phyloP scores from a whole-genome alignment of 1,284 basidiomycete species.

The Pseudozyma tsukubaensis region DNA sequence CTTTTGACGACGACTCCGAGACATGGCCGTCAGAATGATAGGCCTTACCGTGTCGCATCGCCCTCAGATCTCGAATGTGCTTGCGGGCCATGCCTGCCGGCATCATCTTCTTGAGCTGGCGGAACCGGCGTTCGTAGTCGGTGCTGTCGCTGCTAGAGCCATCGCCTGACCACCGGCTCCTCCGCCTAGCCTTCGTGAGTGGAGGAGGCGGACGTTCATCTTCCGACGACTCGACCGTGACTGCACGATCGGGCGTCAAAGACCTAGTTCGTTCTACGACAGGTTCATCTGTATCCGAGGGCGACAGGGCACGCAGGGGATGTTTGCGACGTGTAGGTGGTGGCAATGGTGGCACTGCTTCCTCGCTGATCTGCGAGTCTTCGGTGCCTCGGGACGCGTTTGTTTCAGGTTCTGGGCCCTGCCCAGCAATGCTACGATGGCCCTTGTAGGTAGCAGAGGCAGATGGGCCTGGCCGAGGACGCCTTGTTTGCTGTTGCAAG shows the following conservation, averaged over 20 bases:
- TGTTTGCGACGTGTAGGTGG: conserved; percentile 20
- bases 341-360: conserved; percentile 9
- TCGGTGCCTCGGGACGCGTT: not conserved
- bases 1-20: conserved; percentile 39
- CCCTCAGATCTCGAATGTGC: conserved; percentile 63
- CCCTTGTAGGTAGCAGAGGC: conserved; percentile 30
- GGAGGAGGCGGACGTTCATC: conserved; percentile 23
- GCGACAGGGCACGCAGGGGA: conserved; percentile 18
- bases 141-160: conserved; percentile 52
- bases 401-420: not conserved
- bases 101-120: conserved; percentile 65
- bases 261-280: no score
- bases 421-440: conserved; percentile 8
- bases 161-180: conserved; percentile 47
- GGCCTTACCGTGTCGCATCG: conserved; percentile 64
- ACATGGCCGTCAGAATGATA: conserved; percentile 57
- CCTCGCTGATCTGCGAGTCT: conserved; percentile 14
- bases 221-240: conserved; percentile 35
- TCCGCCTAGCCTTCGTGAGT: conserved; percentile 15
- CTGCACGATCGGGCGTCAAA: not conserved
- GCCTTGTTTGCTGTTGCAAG: not conserved
- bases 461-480: not conserved
- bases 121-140: conserved; percentile 64
- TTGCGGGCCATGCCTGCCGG: conserved; percentile 61
- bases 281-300: conserved; percentile 15